Evolutionary conservation across 306 rosid genomes (phyloP), one percentile per base, ranked within the genome.

Genomic region (Crotalaria pallida): DNA sequence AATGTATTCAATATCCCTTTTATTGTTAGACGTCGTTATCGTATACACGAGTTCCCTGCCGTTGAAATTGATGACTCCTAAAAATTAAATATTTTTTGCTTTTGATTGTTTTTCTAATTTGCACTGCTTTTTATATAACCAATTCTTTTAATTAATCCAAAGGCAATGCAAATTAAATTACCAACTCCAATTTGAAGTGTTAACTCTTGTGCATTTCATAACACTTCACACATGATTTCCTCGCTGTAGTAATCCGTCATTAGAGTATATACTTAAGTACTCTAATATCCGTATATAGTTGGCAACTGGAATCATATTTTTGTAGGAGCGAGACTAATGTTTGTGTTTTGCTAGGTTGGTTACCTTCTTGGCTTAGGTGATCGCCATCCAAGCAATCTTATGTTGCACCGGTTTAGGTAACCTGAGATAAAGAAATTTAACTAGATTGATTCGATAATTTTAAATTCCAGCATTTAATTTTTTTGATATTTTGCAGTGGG

Each of bases 361-460:
- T 94, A 94, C 78, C 97, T 94, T 74, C 98, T 94, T 84, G 98
- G 98, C 50, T 83, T 94, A 72, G 98, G 98, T 70, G 98, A 94
- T 88, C 98, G 98, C 36, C 98, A 94, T 78, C 98, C 98, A 51
- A 94, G 97, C 84, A 94, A 94, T 84, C 97, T 94, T 40, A 94
- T 94, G 98, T 80, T 94, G 69, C 87, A 87, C 71, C 92, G 98
- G 63, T 88, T 58, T 67, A 94, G 97, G 98, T 94, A 84, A 33
- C 50, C 22, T 44, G 5, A 66, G 40, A 71, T 67, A n/a, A 68
- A 71, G 58, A 57, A 65, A 67, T 62, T 76, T 47, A 23, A 58
- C 27, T 58, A 43, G 56, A 66, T 31, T 17, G 72, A 24, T 23
- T 27, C 17, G 34, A 38, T 10, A 67, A n/a, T n/a, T 64, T 18